These are phyloP conservation scores for Petasospora rhodanensis DNA, from an alignment of 1,139 yeast genomes.

Conservation along the genomic window DNA sequence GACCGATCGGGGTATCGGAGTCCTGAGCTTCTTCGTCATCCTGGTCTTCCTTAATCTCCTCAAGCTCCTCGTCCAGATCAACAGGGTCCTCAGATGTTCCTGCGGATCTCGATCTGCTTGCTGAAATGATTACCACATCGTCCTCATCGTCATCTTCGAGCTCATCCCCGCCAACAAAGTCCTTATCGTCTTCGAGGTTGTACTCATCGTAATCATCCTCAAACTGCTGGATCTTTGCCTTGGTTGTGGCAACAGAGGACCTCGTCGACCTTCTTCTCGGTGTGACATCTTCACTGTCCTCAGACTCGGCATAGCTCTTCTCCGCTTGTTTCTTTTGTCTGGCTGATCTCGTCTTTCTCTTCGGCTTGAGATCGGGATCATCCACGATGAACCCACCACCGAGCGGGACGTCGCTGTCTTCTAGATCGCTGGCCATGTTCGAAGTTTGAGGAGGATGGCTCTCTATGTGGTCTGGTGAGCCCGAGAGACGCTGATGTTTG, in stretches of 20 bases:
- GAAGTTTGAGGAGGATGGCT: too few species aligned
- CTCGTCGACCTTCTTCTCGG: constrained; percentile 17
- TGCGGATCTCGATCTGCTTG: constrained; percentile 1
- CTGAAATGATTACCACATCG: constrained; percentile 17
- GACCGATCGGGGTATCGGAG: constrained; percentile 23
- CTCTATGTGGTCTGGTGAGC: too few species aligned
- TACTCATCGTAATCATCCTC: constrained; percentile 33
- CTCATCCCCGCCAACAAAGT: constrained; percentile 13
- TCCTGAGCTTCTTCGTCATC: constrained; percentile 19
- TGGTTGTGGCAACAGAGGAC: constrained; percentile 12
- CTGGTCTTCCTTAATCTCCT: constrained; percentile 6
- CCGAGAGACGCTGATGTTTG: too few species aligned
- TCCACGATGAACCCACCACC: constrained; percentile 25
- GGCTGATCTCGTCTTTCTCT: too few species aligned
- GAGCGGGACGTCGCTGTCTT: constrained; percentile 20
- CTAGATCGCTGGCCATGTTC: too few species aligned
- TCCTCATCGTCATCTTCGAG: constrained; percentile 22
- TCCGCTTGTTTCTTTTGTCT: constrained; percentile 2
- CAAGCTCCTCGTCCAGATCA: constrained; percentile 19
- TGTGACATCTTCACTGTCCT: constrained; percentile 10
- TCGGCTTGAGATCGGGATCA: constrained; percentile 22
- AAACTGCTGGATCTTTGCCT: constrained; percentile 21
- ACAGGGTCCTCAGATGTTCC: constrained; percentile 8
- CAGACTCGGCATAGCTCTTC: constrained; percentile 17
- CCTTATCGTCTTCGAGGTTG: constrained; percentile 26